Conservation (phyloP, 2,329 filamentous ascomycete genomes). For the Hypocrella siamensis region DNA sequence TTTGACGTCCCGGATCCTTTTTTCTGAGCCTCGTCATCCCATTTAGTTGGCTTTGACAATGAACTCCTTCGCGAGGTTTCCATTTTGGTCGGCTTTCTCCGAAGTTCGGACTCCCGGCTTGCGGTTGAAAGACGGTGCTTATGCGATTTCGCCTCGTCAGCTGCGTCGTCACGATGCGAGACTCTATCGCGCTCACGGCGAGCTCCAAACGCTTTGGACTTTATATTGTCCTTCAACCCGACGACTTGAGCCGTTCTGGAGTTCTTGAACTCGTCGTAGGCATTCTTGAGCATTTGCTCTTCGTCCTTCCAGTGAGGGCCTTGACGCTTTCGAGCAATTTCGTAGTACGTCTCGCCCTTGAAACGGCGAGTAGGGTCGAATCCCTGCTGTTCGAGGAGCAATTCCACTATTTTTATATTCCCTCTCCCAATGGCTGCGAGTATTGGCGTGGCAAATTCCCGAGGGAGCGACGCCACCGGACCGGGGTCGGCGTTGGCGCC, state of each 20-base stretch:
- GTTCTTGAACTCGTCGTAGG: conserved; percentile 51
- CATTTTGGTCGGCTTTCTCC: conserved; percentile 26
- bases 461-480: conserved; percentile 40
- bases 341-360: conserved; percentile 68
- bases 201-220: conserved; percentile 31
- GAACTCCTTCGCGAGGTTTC: conserved; percentile 29
- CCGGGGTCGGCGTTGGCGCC: conserved; percentile 52
- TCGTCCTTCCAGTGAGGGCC: conserved; percentile 88
- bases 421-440: conserved; percentile 82
- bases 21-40: conserved; percentile 33
- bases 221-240: conserved; percentile 27
- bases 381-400: conserved; percentile 57
- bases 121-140: conserved; percentile 36
- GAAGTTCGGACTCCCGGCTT: conserved; percentile 25
- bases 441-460: conserved; percentile 79
- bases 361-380: conserved; percentile 74
- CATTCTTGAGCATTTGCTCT: conserved; percentile 60
- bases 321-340: conserved; percentile 67
- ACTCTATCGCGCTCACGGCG: conserved; percentile 26
- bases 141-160: conserved; percentile 25
- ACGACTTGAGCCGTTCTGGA: too few species aligned
- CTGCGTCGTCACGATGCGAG: conserved; percentile 24
- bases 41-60: conserved; percentile 23
- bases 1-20: conserved; percentile 36
- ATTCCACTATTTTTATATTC: conserved; percentile 69